Percentiles rank a stretch among this genome's conserved stretches.
Conservation (phyloP, 2,329 filamentous ascomycete species). For the Lachnellula cervina region DNA sequence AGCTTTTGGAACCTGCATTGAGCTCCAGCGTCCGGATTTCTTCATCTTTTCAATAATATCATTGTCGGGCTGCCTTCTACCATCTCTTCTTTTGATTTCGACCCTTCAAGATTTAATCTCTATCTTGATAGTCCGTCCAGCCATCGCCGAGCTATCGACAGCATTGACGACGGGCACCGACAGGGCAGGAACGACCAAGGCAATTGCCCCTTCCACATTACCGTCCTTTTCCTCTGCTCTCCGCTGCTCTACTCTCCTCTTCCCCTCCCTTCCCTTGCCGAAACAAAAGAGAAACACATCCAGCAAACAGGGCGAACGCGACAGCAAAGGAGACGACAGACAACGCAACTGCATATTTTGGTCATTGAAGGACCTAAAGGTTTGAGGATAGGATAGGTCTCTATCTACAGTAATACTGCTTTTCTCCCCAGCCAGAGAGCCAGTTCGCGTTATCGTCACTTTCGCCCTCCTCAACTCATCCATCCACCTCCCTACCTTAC, state of each 20-base stretch:
- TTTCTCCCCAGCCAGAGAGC: slow-evolving; percentile 26
- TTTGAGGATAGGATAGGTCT: slow-evolving; percentile 32
- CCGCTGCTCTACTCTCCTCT: neutral
- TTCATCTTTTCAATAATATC: neutral
- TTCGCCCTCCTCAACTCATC: slow-evolving; percentile 28
- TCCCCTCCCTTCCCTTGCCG: slow-evolving; percentile 18
- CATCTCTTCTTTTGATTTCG: neutral
- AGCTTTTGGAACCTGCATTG: neutral
- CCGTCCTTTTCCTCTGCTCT: neutral
- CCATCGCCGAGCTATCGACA: neutral
- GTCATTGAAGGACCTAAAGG: slow-evolving; percentile 30
- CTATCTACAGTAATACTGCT: slow-evolving; percentile 33
- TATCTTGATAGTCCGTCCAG: neutral
- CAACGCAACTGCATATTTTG: slow-evolving; percentile 13
- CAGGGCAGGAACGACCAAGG: neutral
- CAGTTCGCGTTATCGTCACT: slow-evolving; percentile 23
- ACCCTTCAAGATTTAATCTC: neutral
- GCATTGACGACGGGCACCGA: neutral
- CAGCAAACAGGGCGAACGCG: slow-evolving; percentile 15
- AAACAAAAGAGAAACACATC: slow-evolving; percentile 26
- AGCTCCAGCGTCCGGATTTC: neutral
- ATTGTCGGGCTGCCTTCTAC: neutral
- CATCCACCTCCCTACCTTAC: slow-evolving; percentile 24
- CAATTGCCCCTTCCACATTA: neutral
- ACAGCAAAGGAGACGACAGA: slow-evolving; percentile 2